Percentiles rank a stretch among this genome's conserved stretches.
Conservation (phyloP, 768 basidiomycete species). For the Lactarius sp. region DNA sequence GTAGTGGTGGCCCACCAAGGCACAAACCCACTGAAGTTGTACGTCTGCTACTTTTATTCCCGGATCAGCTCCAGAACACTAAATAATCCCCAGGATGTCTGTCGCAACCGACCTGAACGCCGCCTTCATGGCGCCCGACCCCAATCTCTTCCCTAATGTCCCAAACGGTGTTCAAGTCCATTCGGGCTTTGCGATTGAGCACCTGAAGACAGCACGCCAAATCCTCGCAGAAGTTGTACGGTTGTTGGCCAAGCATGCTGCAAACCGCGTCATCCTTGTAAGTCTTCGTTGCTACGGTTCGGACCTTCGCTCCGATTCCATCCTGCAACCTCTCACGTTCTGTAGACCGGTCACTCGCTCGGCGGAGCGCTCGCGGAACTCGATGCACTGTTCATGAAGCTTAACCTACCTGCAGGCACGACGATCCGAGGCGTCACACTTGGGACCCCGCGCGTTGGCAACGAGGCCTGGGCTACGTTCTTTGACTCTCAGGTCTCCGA, state of each 20-base stretch:
- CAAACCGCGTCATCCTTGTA: constrained; percentile 14
- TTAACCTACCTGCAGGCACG: constrained; percentile 18
- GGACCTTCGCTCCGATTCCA: too few species aligned
- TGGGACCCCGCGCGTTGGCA: constrained; percentile 24
- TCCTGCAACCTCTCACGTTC: too few species aligned
- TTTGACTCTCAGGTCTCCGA: constrained; percentile 22
- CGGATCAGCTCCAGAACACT: background rate
- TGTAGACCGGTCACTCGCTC: constrained; percentile 21
- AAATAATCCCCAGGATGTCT: constrained; percentile 2
- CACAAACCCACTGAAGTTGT: constrained; percentile 20
- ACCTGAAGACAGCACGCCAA: constrained; percentile 14
- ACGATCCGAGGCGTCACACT: constrained; percentile 20
- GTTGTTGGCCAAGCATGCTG: constrained; percentile 2
- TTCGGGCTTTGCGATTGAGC: constrained; percentile 19
- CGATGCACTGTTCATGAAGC: constrained; percentile 19
- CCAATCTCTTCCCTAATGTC: constrained; percentile 15
- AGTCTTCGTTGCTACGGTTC: background rate
- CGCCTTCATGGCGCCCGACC: constrained; percentile 4
- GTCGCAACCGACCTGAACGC: constrained; percentile 17
- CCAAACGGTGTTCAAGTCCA: constrained; percentile 13
- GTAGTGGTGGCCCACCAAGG: constrained; percentile 25
- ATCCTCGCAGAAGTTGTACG: constrained; percentile 18
- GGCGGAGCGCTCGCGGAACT: constrained; percentile 24
- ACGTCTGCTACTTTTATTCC: background rate
- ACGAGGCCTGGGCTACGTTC: constrained; percentile 11